phyloP scores from a whole-genome alignment of 2,329 filamentous ascomycete genomes.

The Penicillium occitanis region DNA sequence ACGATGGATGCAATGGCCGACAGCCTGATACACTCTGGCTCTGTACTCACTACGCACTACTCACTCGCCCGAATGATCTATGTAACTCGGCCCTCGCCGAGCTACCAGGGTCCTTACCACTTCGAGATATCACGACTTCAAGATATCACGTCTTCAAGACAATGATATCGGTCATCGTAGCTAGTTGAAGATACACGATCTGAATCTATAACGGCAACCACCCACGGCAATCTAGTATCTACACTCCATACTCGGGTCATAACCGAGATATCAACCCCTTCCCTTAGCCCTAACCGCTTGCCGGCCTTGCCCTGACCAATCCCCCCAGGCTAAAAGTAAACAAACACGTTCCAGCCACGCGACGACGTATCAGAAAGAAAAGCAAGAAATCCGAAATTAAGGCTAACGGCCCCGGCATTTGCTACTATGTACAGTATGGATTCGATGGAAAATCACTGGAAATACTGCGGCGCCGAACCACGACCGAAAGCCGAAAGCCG shows the following conservation, averaged over 20 bases:
- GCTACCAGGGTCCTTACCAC: background rate
- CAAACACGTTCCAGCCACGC: background rate
- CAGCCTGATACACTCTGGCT: background rate
- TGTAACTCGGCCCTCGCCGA: background rate
- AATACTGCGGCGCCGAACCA: slow-evolving; percentile 14
- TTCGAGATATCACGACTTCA: background rate
- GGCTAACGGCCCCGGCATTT: background rate
- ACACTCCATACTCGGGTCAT: background rate
- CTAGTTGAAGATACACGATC: background rate
- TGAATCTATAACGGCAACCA: background rate
- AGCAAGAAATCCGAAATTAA: background rate
- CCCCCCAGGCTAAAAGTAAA: background rate
- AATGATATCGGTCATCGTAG: background rate
- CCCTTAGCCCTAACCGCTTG: background rate
- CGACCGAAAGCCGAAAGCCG: slow-evolving; percentile 5
- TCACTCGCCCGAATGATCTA: background rate
- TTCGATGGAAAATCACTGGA: background rate
- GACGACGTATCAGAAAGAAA: background rate
- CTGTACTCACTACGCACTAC: no score
- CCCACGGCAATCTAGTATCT: background rate
- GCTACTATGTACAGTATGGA: background rate
- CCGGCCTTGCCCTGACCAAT: background rate
- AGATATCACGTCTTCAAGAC: background rate
- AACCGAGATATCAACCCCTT: background rate
- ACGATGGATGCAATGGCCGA: no score